Percentiles rank a stretch among this genome's conserved stretches.
Evolutionary conservation across 2,329 filamentous ascomycete genomes (phyloP).

Genomic region (Beauveria brongniartii): DNA sequence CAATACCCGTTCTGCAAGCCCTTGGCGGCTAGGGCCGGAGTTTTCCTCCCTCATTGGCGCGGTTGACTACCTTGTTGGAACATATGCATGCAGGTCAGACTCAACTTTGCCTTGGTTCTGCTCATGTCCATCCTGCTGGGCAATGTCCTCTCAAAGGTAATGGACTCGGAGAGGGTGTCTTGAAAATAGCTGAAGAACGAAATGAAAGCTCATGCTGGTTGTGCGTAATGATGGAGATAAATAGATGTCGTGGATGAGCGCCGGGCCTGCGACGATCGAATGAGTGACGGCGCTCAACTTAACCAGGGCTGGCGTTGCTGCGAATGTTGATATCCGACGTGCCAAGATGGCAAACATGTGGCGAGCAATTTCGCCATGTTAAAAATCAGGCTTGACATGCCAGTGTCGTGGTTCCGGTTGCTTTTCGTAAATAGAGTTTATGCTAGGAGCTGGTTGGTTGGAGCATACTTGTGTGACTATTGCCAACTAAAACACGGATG

Average conservation of each 20-base stretch:
- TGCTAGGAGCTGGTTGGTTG: not conserved
- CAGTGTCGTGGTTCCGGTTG: not conserved
- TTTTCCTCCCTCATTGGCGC: not conserved
- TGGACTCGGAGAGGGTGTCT: not conserved
- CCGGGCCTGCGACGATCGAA: not conserved
- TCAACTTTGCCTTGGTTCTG: not conserved
- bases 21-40: not conserved
- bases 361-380: conserved; percentile 8
- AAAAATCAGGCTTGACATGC: not conserved
- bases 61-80: not conserved
- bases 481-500: not conserved
- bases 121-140: not conserved
- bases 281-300: not conserved
- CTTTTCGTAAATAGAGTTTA: conserved; percentile 9
- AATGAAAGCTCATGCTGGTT: not conserved
- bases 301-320: not conserved
- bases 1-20: not conserved
- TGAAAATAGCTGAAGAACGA: not conserved
- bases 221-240: not conserved
- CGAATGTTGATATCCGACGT: not conserved
- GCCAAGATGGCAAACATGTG: conserved; percentile 3
- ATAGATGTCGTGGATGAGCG: not conserved
- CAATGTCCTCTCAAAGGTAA: not conserved
- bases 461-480: not conserved
- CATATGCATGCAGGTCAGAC: not conserved